phyloP scores from a whole-genome alignment of 73 alveolate species.

The Paramecium pentaurelia region DNA sequence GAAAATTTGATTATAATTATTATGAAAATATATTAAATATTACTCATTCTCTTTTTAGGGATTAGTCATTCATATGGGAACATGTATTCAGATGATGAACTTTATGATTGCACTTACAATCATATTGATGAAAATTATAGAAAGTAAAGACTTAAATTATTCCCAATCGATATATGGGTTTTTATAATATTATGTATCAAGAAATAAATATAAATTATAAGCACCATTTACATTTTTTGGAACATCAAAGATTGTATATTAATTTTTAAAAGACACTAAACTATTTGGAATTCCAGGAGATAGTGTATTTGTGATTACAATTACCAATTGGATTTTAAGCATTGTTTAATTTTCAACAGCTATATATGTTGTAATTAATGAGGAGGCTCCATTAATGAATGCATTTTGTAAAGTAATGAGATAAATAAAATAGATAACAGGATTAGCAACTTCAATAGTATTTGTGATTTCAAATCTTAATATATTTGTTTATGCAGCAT shows the following conservation, averaged over 20 bases:
- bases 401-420: neutral
- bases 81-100: neutral
- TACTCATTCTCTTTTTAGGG: neutral
- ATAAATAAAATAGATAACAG: neutral
- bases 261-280: neutral
- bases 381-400: neutral
- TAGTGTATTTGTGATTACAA: neutral
- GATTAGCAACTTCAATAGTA: neutral
- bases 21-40: neutral
- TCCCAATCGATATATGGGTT: conserved; percentile 1
- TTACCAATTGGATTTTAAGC: neutral
- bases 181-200: neutral
- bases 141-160: neutral
- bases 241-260: neutral
- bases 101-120: neutral
- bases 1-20: neutral
- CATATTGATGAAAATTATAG: neutral
- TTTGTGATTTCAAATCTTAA: neutral
- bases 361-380: neutral
- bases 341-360: neutral
- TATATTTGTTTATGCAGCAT: conserved; percentile 27
- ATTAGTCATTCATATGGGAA: neutral
- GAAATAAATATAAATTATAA: neutral
- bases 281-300: conserved; percentile 45
- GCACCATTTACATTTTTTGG: neutral